Conservation (phyloP, 139 green algal species). For the Tetraselmis chui region DNA sequence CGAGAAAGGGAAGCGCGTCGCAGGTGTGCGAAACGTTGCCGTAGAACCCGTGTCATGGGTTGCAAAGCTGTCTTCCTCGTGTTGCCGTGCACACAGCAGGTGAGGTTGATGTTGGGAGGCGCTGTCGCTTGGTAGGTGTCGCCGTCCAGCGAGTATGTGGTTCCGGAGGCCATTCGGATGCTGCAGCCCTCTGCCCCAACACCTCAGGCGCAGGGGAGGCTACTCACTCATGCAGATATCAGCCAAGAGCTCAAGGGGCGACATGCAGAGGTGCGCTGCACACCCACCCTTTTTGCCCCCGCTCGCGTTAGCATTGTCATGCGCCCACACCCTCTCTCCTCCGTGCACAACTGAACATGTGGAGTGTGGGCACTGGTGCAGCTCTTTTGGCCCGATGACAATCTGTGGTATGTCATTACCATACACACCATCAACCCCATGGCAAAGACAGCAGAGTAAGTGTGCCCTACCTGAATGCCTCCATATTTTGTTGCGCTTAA, state of each 20-base stretch:
- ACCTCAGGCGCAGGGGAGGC: conserved; percentile 32
- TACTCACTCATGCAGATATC: conserved; percentile 58
- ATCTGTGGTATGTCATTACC: conserved; percentile 74
- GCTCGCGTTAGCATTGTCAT: neutral
- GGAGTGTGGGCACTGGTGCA: too few relatives aligned
- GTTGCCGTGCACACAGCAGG: neutral
- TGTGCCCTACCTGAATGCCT: neutral
- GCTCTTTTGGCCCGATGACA: conserved; percentile 78
- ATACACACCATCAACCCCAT: neutral
- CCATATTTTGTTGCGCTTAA: neutral
- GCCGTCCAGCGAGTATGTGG: neutral
- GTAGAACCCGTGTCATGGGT: too few relatives aligned
- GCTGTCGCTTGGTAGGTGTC: neutral
- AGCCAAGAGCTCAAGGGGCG: conserved; percentile 46
- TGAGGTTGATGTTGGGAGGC: neutral
- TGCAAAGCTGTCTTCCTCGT: neutral
- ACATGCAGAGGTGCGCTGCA: conserved; percentile 62
- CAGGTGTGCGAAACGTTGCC: neutral
- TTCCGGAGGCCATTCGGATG: neutral
- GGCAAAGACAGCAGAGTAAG: neutral
- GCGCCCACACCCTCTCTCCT: neutral
- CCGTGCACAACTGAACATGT: too few relatives aligned
- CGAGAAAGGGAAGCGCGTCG: neutral
- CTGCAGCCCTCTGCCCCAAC: neutral
- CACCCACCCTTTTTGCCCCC: too few relatives aligned